Conservation (phyloP, 2,329 filamentous ascomycete genomes). For the Paraconiothyrium brasiliense region DNA sequence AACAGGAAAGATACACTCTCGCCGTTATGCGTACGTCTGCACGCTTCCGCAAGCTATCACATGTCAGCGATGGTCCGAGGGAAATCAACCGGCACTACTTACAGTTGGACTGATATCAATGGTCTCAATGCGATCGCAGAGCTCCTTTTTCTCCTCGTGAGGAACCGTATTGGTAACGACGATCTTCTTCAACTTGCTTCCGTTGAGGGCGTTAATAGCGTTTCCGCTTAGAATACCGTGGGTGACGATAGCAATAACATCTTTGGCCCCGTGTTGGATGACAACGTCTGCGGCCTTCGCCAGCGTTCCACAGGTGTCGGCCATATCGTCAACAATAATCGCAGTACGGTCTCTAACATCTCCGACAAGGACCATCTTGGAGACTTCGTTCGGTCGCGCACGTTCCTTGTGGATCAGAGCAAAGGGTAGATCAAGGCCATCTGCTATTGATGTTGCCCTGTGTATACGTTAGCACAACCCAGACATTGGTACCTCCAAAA, state of each 20-base stretch:
- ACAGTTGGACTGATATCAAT: conserved; percentile 89
- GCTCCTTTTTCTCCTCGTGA: conserved; percentile 79
- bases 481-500: conserved; percentile 3
- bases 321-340: conserved; percentile 98
- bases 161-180: conserved; percentile 93
- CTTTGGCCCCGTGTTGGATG: conserved; percentile 83
- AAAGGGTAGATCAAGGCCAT: conserved; percentile 88
- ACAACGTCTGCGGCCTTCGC: conserved; percentile 90
- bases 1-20: conserved; percentile 76
- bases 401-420: conserved; percentile 98
- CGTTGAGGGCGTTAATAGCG: conserved; percentile 86
- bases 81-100: conserved; percentile 34
- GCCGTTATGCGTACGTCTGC: conserved; percentile 76
- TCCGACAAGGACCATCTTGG: conserved; percentile 94
- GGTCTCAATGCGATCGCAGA: conserved; percentile 82
- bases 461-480: conserved; percentile 23
- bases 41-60: conserved; percentile 70
- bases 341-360: conserved; percentile 91
- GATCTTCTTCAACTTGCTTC: conserved; percentile 76
- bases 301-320: conserved; percentile 90
- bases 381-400: conserved; percentile 88
- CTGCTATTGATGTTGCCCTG: conserved; percentile 89
- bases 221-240: conserved; percentile 91
- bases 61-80: conserved; percentile 24
- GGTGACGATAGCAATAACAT: conserved; percentile 94